These are phyloP conservation scores for Kalanchoe fedtschenkoi DNA, from an alignment of 164 flowering plant genomes.

Conservation along the genomic window DNA sequence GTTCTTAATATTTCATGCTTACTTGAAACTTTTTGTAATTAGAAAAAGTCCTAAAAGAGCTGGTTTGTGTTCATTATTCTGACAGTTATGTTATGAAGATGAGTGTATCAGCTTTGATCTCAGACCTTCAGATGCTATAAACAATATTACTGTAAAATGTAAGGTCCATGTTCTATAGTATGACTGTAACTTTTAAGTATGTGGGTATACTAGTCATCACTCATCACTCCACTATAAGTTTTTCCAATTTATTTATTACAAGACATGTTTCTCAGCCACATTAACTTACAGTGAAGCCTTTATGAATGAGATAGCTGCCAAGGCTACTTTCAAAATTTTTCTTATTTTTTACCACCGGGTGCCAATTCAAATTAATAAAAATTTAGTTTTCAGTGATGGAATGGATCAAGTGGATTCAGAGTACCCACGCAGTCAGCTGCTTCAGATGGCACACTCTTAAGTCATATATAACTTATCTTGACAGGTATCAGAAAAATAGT, in stretches of 20 bases:
- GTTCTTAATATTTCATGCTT: background rate
- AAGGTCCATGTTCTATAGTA: slow-evolving; percentile 38
- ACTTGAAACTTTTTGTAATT: background rate
- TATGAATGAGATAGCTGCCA: too few relatives aligned
- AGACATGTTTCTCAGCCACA: too few relatives aligned
- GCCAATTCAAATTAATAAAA: background rate
- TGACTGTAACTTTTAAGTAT: background rate
- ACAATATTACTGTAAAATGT: slow-evolving; percentile 97
- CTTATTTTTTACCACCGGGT: background rate
- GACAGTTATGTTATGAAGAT: slow-evolving; percentile 52
- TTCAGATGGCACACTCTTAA: too few relatives aligned
- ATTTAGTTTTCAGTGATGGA: background rate
- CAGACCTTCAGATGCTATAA: slow-evolving; percentile 98
- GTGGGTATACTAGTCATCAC: background rate
- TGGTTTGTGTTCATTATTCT: background rate
- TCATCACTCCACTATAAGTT: too few relatives aligned
- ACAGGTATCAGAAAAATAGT: background rate
- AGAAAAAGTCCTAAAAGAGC: background rate
- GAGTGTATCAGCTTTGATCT: slow-evolving; percentile 73
- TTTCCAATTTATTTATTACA: background rate
- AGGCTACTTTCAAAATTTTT: too few relatives aligned
- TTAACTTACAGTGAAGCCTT: too few relatives aligned
- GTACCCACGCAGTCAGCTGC: background rate
- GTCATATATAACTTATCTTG: background rate
- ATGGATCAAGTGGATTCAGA: background rate